Evolutionary conservation across 2,329 filamentous ascomycete species (phyloP).

Genomic region (Alternaria gansuensis): DNA sequence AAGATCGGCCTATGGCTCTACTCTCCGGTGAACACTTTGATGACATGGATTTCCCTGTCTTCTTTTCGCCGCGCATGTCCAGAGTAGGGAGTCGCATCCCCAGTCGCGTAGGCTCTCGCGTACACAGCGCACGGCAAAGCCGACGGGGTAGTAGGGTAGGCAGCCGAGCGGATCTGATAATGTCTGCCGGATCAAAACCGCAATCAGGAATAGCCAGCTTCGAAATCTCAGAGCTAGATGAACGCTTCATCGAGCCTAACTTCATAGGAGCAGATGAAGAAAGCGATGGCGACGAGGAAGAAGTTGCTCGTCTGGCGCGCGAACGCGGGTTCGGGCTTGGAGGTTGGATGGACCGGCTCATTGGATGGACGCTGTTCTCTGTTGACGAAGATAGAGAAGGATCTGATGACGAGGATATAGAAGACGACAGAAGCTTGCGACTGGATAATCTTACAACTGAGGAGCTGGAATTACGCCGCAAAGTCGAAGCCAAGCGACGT

Average conservation of each 20-base stretch:
- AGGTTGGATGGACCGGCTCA: slow-evolving; percentile 65
- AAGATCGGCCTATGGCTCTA: slow-evolving; percentile 38
- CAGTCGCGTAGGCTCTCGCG: slow-evolving; percentile 51
- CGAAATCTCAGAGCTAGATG: slow-evolving; percentile 39
- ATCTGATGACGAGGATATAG: slow-evolving; percentile 41
- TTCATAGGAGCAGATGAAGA: slow-evolving; percentile 60
- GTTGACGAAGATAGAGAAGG: slow-evolving; percentile 60
- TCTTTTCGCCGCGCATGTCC: slow-evolving; percentile 45
- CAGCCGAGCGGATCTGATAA: slow-evolving; percentile 51
- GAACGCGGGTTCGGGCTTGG: slow-evolving; percentile 65
- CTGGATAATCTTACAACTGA: slow-evolving; percentile 50
- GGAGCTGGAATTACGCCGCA: slow-evolving; percentile 49
- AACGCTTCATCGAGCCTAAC: slow-evolving; percentile 55
- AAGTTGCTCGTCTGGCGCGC: slow-evolving; percentile 61
- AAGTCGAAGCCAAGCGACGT: slow-evolving; percentile 50
- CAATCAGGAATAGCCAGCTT: slow-evolving; percentile 44
- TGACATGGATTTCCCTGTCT: slow-evolving; percentile 45
- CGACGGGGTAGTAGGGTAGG: slow-evolving; percentile 45
- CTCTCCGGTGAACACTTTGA: slow-evolving; percentile 48
- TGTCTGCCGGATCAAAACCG: slow-evolving; percentile 39
- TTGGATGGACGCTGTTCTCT: slow-evolving; percentile 66
- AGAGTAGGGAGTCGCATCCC: slow-evolving; percentile 48
- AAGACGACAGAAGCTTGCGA: slow-evolving; percentile 33
- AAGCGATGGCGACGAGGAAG: slow-evolving; percentile 61
- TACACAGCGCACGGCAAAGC: slow-evolving; percentile 53